Base-by-base conservation (phyloP, 2,329 filamentous ascomycete genomes). In the Cladophialophora yegresii region DNA sequence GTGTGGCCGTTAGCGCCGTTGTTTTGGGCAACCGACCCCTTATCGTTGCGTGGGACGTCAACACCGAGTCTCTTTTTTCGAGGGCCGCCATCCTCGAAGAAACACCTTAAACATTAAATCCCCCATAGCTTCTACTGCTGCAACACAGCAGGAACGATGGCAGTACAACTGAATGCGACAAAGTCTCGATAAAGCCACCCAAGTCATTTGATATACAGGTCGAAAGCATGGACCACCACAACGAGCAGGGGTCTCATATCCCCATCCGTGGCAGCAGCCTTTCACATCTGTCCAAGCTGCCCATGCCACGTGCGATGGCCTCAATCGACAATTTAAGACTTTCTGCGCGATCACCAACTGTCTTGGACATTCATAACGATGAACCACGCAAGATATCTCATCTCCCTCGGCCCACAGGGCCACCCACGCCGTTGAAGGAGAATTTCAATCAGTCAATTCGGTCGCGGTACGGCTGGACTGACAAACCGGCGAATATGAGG, bases 251-350 rank as follows among this genome's bases (percentile, higher is more conserved):
- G 33, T 59, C 65, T 43, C 61, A 62, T 40, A 43, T 63, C 55
- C 60, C 65, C 32, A 30, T 60, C 20, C 63, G 62, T 58, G 67
- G 66, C 45, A 54, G 47, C 54, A 54, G 47, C 54, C 58, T 70
- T 64, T 63, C 68, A 61, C 70, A 64, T 6, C 58, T 71, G 54
- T 71, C 70, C 23, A 62, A 67, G 54, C 68, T 71, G 12, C 70
- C 70, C 55, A 64, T 67, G 63, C 63, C 66, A 67, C 66, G 68
- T 69, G 62, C 66, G 23, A 47, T 64, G 54, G 62, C 67, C 55
- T 69, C 67, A 30, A 63, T n/a, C 51, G 67, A 69, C 58, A 69
- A 69, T 51, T 28, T 69, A 57, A 63, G 51, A 53, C 51, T 64
- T 10, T 54, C 59, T 53, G 60, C 64, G 22, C 60, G 62, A 13